Percentiles rank a stretch among this genome's conserved stretches.
These are phyloP conservation scores for Epichloe amarillans DNA, from an alignment of 2,329 filamentous ascomycete genomes.

Conservation along the genomic window DNA sequence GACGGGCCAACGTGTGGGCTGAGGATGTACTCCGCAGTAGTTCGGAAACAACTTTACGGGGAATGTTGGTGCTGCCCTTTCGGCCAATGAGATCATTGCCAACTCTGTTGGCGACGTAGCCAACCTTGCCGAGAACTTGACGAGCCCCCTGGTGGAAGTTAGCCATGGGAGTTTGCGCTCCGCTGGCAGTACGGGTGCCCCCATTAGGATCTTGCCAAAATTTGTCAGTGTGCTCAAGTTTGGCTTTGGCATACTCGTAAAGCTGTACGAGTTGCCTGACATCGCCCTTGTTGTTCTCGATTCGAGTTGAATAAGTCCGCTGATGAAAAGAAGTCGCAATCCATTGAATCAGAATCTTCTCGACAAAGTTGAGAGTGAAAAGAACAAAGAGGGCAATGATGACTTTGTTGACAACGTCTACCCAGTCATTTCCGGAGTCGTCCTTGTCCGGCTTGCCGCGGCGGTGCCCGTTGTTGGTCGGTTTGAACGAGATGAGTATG, in stretches of 20 bases:
- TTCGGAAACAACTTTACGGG: conserved; percentile 70
- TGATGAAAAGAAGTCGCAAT: conserved; percentile 89
- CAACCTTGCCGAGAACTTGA: conserved; percentile 64
- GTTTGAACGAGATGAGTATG: conserved; percentile 72
- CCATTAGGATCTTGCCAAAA: conserved; percentile 31
- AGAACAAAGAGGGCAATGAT: conserved; percentile 76
- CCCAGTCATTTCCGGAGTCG: conserved; percentile 50
- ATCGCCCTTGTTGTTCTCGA: conserved; percentile 85
- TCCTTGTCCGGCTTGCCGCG: conserved; percentile 24
- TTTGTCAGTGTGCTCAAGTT: conserved; percentile 40
- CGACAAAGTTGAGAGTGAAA: conserved; percentile 65
- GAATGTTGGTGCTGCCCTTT: conserved; percentile 57
- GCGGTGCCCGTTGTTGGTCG: conserved; percentile 56
- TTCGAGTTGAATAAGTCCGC: conserved; percentile 79
- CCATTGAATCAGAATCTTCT: conserved; percentile 90
- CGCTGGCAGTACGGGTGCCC: conserved; percentile 31
- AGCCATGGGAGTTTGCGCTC: conserved; percentile 60
- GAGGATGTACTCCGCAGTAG: conserved; percentile 59
- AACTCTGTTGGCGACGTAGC: conserved; percentile 71
- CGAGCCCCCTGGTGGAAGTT: conserved; percentile 64
- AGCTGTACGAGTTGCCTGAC: conserved; percentile 47
- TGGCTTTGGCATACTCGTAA: conserved; percentile 63
- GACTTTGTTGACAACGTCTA: conserved; percentile 69
- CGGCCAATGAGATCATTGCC: conserved; percentile 87
- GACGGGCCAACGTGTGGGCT: conserved; percentile 72